Conservation (phyloP, 352 stramenopile species). For the Pythium utonaiense region DNA sequence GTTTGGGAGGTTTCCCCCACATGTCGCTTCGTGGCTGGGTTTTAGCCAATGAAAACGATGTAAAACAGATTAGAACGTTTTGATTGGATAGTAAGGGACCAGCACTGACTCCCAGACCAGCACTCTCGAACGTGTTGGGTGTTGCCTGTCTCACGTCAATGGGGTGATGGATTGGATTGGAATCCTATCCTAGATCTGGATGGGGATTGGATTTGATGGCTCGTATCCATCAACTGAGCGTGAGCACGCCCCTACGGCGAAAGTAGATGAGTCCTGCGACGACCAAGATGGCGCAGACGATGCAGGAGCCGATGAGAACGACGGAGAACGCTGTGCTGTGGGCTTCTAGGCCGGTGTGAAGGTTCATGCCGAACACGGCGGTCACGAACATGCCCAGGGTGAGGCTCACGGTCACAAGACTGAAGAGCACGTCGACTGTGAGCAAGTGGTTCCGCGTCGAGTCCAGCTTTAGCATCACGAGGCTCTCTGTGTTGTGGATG, state of each 20-base stretch:
- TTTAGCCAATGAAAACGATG: background rate
- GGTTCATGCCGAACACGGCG: conserved; percentile 78
- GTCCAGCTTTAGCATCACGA: conserved; percentile 77
- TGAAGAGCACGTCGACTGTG: conserved; percentile 67
- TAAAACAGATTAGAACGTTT: background rate
- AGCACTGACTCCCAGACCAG: background rate
- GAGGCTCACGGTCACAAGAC: conserved; percentile 54
- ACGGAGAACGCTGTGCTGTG: background rate
- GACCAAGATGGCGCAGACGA: background rate
- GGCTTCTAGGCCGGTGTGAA: conserved; percentile 14
- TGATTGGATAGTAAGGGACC: background rate
- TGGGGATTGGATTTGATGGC: too few relatives aligned
- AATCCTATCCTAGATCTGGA: too few relatives aligned
- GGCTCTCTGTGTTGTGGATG: conserved; percentile 76
- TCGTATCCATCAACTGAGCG: background rate
- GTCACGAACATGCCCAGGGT: conserved; percentile 60
- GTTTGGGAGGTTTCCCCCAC: background rate
- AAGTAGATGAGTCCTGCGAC: background rate
- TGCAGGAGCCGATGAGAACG: background rate
- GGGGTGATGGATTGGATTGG: background rate
- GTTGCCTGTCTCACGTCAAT: background rate
- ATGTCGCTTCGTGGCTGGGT: background rate
- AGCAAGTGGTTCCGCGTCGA: conserved; percentile 79
- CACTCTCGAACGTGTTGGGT: background rate
- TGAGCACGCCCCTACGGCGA: background rate